These are phyloP conservation scores for Typha latifolia DNA, from an alignment of 176 grass and related monocot genomes.

Conservation along the genomic window DNA sequence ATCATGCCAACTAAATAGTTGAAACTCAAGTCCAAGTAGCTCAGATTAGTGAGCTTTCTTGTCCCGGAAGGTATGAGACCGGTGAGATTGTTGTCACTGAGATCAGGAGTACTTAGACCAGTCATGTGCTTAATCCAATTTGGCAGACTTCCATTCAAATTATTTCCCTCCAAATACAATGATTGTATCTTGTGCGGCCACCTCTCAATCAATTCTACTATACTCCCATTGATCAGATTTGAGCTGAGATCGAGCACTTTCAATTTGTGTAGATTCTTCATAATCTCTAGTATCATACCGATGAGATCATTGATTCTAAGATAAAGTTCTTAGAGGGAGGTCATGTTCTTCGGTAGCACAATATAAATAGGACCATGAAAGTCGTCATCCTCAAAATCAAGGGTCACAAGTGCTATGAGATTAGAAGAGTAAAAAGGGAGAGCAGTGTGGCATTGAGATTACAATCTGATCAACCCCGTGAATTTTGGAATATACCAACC, in stretches of 20 bases:
- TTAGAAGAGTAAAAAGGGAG: background rate
- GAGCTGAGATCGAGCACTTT: background rate
- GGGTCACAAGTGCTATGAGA: background rate
- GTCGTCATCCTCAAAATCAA: background rate
- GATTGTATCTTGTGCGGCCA: too few species aligned
- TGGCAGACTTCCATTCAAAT: slow-evolving; percentile 18
- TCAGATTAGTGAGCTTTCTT: background rate
- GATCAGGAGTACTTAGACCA: slow-evolving; percentile 9
- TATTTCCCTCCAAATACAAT: slow-evolving; percentile 3
- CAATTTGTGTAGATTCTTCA: background rate
- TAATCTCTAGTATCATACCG: background rate
- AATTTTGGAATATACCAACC: background rate
- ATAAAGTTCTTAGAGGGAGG: slow-evolving; percentile 2
- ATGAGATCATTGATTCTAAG: background rate
- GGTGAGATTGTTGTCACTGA: background rate
- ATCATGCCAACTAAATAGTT: too few species aligned
- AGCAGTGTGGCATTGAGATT: background rate
- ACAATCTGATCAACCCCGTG: background rate
- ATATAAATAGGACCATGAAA: slow-evolving; percentile 5
- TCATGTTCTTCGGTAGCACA: slow-evolving; percentile 2
- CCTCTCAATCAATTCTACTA: background rate
- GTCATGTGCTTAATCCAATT: background rate
- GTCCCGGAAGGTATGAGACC: background rate
- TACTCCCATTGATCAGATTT: background rate
- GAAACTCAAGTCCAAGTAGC: background rate